phyloP scores from a whole-genome alignment of 176 grass and related monocot genomes.

The Tillandsia fasciculata region DNA sequence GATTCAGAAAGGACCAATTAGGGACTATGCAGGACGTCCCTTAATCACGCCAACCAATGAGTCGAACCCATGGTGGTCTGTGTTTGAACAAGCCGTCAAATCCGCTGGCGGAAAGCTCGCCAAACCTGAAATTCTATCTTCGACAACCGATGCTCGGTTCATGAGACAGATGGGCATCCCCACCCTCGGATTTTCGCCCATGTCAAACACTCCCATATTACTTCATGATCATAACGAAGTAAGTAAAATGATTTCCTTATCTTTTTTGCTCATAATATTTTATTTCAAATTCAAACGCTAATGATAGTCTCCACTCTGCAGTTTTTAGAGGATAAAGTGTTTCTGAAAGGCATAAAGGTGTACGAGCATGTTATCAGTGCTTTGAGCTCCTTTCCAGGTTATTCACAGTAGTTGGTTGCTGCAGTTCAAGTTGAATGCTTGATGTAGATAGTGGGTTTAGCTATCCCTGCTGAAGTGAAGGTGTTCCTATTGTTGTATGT shows the following conservation, averaged over 20 bases:
- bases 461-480: neutral
- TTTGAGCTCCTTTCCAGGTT: constrained; percentile 48
- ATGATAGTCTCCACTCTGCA: constrained; percentile 17
- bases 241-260: neutral
- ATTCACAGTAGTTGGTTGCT: neutral
- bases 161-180: constrained; percentile 73
- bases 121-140: constrained; percentile 77
- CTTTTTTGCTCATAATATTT: neutral
- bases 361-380: constrained; percentile 68
- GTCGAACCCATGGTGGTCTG: constrained; percentile 25
- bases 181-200: constrained; percentile 81
- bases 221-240: constrained; percentile 94
- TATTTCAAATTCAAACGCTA: neutral
- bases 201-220: constrained; percentile 73
- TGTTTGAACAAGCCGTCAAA: constrained; percentile 53
- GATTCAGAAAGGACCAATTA: constrained; percentile 23
- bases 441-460: neutral
- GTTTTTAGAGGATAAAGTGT: constrained; percentile 82
- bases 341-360: constrained; percentile 77
- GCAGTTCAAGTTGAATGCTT: neutral
- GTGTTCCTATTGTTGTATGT: too few relatives aligned
- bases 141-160: constrained; percentile 74
- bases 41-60: constrained; percentile 18
- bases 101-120: constrained; percentile 56
- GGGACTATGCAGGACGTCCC: constrained; percentile 4